Evolutionary conservation across 2,329 filamentous ascomycete genomes (phyloP), one percentile per base, ranked within the genome.

Genomic region (Alternaria longipes): DNA sequence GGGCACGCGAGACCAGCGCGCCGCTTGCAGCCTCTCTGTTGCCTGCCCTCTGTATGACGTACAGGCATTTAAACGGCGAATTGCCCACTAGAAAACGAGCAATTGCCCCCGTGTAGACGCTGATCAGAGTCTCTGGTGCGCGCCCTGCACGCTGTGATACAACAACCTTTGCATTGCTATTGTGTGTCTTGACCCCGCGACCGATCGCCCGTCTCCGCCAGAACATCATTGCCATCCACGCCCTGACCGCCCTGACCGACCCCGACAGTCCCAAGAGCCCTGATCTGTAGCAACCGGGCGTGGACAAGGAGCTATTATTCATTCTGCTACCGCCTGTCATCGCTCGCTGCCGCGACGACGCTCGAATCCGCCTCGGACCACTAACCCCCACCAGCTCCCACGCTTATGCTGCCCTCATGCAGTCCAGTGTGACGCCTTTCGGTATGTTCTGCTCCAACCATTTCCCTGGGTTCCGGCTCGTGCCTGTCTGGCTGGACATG

Each of bases 381-480:
- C 36, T 30, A 63, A 63, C 73, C 73, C 73, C 74, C 71, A 75
- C 73, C 70, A 63, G 56, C 68, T 71, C 73, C 74, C 75, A 77
- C 76, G 76, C 78, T 79, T 79, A 75, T 76, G 74, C 75, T 78
- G 70, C 74, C 68, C 65, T 71, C 71, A 79, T 80, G 78, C 78
- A 79, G 76, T 78, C 77, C 71, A 74, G 74, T 65, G 77, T 79
- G 69, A 77, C 74, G 73, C 79, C 79, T 59, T 76, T 73, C 69
- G 78, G 79, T 81, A 77, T 61, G 76, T 75, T 59, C 62, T 73
- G 73, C 73, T 76, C 78, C 78, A 80, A 74, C 77, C 77, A 79
- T 65, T 64, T 65, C 56, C 61, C 68, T 65, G 65, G 63, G 51
- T 64, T 68, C 60, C 58, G 60, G 68, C 78, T 68, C 78, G 78